Evolutionary conservation across 1,139 yeast genomes (phyloP), one percentile per base, ranked within the genome.

Genomic region (Geotrichum aggregatum): DNA sequence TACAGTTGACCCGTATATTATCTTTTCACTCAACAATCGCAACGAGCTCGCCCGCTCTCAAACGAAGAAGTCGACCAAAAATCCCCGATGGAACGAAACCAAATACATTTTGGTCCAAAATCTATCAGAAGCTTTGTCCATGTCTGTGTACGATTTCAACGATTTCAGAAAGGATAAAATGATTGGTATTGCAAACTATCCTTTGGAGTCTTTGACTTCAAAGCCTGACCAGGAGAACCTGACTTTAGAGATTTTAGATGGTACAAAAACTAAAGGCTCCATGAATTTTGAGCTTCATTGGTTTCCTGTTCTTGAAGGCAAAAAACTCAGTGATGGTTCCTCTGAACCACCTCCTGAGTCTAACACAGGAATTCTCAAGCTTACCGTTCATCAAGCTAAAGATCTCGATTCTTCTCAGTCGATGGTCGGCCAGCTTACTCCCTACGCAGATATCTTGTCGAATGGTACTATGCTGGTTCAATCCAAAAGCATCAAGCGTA

Each of bases 1-100:
- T 63, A 86, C 96, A 18, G 77, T 89, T 60, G 97, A 92, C 66
- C 98, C 98, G 10, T 92, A 87, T 69, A 76, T 89, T 59, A 78
- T 83, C n/a, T 76, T 87, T 64, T 58, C 62, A 24, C 59, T 64
- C 57, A 63, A 66, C 52, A 74, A 73, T 56, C 77, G 78, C 50
- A 75, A 72, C 51, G 77, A 76, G 21, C 76, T 79, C 21, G 94
- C 84, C 10, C 79, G 82, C 61, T 84, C 96, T 3, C 77, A 79
- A 52, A 76, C 79, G 59, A 83, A 82, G 60, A 68, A 74, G 50
- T 82, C 87, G 60, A 84, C 95, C 11, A 69, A 72, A 59, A 70
- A 73, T 41, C 98, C 98, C 10, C 77, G 76, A 13, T 92, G 96
- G 95, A 80, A 91, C 65, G 94, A 92, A 72, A 83, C 82, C 13